phyloP scores from a whole-genome alignment of 2,329 filamentous ascomycete species.

The Colletotrichum kahawae region DNA sequence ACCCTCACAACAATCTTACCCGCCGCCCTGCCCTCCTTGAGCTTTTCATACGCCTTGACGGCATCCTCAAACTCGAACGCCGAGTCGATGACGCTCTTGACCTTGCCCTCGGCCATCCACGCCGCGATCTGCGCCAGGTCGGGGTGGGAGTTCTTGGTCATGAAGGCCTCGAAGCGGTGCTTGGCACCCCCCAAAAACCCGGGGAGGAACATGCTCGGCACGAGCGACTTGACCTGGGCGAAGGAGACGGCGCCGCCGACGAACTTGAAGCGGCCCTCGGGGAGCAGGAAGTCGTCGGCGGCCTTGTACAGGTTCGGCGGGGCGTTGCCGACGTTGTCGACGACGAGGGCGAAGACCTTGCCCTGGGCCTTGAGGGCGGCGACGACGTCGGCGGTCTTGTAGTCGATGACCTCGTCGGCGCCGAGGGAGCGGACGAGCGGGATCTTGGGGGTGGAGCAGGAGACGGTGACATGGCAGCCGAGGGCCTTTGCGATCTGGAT shows the following conservation, averaged over 20 bases:
- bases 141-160: constrained; percentile 43
- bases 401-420: constrained; percentile 70
- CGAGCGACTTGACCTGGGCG: constrained; percentile 27
- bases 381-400: constrained; percentile 55
- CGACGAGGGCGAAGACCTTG: constrained; percentile 51
- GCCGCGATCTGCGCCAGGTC: constrained; percentile 55
- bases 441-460: constrained; percentile 65
- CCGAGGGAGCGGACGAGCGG: constrained; percentile 63
- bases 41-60: constrained; percentile 58
- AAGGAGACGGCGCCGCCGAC: constrained; percentile 47
- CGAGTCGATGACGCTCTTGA: constrained; percentile 61
- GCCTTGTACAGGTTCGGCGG: constrained; percentile 58
- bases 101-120: constrained; percentile 62
- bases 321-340: constrained; percentile 64
- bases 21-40: constrained; percentile 62
- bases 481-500: constrained; percentile 70
- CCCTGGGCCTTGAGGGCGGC: constrained; percentile 50
- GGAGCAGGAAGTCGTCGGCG: constrained; percentile 54
- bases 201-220: constrained; percentile 31
- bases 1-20: constrained; percentile 63
- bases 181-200: constrained; percentile 43
- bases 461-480: constrained; percentile 64
- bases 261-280: constrained; percentile 53
- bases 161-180: constrained; percentile 45
- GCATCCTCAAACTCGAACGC: constrained; percentile 62